These are phyloP conservation scores for Erodium texanum DNA, from an alignment of 441 rosid genomes.

Conservation along the genomic window DNA sequence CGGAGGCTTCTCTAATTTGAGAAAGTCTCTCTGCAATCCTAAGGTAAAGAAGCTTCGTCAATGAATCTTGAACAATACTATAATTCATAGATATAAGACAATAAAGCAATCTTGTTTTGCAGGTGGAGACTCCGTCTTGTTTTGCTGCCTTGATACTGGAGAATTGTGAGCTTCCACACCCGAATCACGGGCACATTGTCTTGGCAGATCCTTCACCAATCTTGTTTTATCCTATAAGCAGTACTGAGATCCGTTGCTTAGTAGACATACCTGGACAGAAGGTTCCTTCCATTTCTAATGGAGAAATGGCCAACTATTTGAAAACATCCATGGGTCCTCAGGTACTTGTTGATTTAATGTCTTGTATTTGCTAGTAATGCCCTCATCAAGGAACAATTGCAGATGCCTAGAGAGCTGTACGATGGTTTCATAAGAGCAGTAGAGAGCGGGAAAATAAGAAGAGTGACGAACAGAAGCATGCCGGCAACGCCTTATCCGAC, in stretches of 20 bases:
- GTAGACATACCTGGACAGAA: background rate
- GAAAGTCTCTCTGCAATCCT: background rate
- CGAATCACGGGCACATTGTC: background rate
- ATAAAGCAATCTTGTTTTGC: background rate
- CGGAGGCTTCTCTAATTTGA: background rate
- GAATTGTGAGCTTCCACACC: background rate
- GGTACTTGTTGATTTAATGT: background rate
- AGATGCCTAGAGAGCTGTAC: background rate
- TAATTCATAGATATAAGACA: too few relatives aligned
- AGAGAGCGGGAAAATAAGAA: background rate
- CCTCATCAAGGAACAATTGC: too few relatives aligned
- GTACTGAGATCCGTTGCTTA: background rate
- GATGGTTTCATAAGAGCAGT: background rate
- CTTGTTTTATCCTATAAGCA: background rate
- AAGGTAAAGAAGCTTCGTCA: background rate
- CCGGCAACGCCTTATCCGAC: background rate
- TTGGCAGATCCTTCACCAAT: constrained; percentile 3
- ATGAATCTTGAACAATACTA: background rate
- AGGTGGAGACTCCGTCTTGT: background rate
- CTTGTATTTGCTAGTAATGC: too few relatives aligned
- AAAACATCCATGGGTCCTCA: background rate
- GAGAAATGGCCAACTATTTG: background rate
- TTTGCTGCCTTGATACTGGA: background rate
- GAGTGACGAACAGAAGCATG: background rate
- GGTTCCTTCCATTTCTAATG: background rate